Percentiles rank a stretch among this genome's conserved stretches.
Conservation (phyloP, 2,329 filamentous ascomycete genomes). For the Venturiaceae sp. region DNA sequence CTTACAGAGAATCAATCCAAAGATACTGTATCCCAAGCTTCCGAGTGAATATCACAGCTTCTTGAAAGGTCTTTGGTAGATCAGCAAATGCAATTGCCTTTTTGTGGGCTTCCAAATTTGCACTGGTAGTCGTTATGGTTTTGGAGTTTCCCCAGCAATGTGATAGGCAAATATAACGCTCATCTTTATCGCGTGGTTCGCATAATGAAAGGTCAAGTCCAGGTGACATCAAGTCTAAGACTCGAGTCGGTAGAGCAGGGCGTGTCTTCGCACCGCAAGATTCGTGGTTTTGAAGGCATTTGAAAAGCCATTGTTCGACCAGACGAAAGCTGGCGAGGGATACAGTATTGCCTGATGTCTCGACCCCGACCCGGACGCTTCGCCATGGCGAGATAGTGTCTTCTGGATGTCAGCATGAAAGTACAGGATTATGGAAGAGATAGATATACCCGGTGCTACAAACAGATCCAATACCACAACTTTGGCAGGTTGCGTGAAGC, state of each 20-base stretch:
- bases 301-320: background rate
- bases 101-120: conserved; percentile 7
- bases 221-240: background rate
- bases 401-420: background rate
- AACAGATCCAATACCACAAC: background rate
- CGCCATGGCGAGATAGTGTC: background rate
- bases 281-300: background rate
- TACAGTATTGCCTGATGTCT: conserved; percentile 7
- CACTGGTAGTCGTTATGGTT: conserved; percentile 7
- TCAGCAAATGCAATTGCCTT: conserved; percentile 9
- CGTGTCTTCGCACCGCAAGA: background rate
- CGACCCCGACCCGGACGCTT: background rate
- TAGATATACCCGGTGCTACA: background rate
- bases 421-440: background rate
- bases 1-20: conserved; percentile 22
- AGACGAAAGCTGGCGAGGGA: background rate
- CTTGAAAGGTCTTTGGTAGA: conserved; percentile 22
- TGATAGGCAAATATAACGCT: conserved; percentile 11
- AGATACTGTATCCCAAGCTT: conserved; percentile 25
- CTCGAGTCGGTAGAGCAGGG: background rate
- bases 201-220: background rate
- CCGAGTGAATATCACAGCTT: conserved; percentile 23
- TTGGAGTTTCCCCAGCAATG: conserved; percentile 11
- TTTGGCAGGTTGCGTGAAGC: background rate
- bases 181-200: background rate